phyloP scores from a whole-genome alignment of 2,329 filamentous ascomycete species.

The Cercospora janseana region DNA sequence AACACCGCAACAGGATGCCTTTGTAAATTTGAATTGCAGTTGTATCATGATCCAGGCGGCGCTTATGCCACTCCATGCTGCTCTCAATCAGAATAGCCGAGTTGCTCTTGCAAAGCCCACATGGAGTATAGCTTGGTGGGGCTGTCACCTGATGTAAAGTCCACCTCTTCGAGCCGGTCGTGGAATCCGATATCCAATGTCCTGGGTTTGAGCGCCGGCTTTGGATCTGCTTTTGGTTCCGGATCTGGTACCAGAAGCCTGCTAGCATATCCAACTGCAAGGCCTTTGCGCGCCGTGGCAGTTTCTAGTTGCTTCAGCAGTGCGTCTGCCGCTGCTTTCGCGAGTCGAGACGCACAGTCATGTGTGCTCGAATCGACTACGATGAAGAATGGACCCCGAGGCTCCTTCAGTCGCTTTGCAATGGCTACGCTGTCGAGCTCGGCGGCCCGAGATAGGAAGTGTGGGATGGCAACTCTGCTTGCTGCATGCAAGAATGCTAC shows the following conservation, averaged over 20 bases:
- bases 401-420: conserved; percentile 7
- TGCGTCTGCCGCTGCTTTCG: conserved; percentile 20
- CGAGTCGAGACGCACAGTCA: conserved; percentile 18
- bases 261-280: conserved; percentile 26
- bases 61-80: no score
- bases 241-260: conserved; percentile 26
- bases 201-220: not conserved
- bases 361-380: conserved; percentile 16
- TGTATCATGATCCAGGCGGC: no score
- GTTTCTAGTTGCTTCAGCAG: conserved; percentile 22
- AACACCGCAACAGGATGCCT: no score
- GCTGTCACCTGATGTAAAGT: conserved; percentile 30
- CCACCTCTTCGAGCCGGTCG: conserved; percentile 11
- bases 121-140: conserved; percentile 40
- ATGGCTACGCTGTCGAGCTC: conserved; percentile 3
- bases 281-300: conserved; percentile 18
- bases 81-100: conserved; percentile 12
- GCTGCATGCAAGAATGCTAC: conserved; percentile 31
- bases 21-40: no score
- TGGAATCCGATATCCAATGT: conserved; percentile 8
- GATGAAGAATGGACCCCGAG: conserved; percentile 25
- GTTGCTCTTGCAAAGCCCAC: conserved; percentile 35
- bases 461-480: conserved; percentile 14
- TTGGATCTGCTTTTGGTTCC: conserved; percentile 10
- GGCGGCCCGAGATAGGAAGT: conserved; percentile 15